Base-by-base conservation (phyloP, 139 green algal genomes). In the Haematococcus sp. region DNA sequence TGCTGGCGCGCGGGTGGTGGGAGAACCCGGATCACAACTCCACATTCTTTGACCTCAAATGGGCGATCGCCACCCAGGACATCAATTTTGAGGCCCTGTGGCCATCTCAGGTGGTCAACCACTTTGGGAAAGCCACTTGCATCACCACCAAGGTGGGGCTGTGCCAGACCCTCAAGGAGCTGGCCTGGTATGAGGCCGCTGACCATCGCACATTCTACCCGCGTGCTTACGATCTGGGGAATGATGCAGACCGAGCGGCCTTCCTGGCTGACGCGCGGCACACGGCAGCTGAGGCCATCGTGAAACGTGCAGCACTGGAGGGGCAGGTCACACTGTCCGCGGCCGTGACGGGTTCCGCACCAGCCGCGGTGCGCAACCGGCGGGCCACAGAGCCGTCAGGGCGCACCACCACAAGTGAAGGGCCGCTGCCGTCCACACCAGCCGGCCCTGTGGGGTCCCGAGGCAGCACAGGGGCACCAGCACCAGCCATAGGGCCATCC, bases 91-190 rank as follows among this genome's bases (percentile, higher is more conserved):
- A 76, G 1, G 27, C 32, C 23, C 59, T 87, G 55, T 68, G 49
- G 68, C 68, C 63, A 49, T 19, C 55, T 56, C 58, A 65, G 58
- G 58, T 65, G 58, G 81, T 84, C 1, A 87, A 87, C 61, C 81
- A 87, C 65, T 87, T 78, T 71, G 59, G 63, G 46, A 63, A 77
- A n/a, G 63, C 81, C 25, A 71, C 69, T 13, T 84, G 70, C 67
- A 68, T 87, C 34, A 87, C 81, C 28, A 84, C 77, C 66, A 84
- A 87, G 66, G 78, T 76, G 23, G 81, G 81, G 13, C 70, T 87
- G 28, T 70, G 81, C 59, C 59, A 78, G 33, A 84, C 81, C 16
- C 55, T 87, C 16, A 74, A 77, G 17, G 67, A 83, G 28, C 60
- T 75, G 40, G 73, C 54, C 2, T 84, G 78, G 77, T 76, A 74